Evolutionary conservation across 371 early-diverging fungal species (phyloP), one percentile per base, ranked within the genome.

Genomic region (Syncephalis fuscata): DNA sequence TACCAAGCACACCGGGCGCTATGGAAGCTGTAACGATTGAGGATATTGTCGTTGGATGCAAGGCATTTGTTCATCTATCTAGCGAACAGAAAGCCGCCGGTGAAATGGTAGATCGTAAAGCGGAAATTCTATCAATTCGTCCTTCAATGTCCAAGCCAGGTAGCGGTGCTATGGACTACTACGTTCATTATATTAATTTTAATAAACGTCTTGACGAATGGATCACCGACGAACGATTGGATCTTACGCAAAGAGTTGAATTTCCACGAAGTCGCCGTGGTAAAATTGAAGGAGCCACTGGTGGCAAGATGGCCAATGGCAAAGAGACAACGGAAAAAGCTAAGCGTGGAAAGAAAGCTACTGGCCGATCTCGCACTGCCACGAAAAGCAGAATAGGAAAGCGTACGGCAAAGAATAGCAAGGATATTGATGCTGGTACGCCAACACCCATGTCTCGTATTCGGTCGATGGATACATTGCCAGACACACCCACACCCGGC

Each of bases 201-300:
- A 99, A 99, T 73, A 98, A 96, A 63, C 86, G 99, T 40, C 70
- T 99, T 48, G 99, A 99, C 68, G 94, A 95, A 62, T 99, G 99
- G 99, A 87, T 99, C 0, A 44, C 74, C 0, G 71, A 74, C n/a
- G 58, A 67, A 0, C 63, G 80, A 17, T 59, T 95, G 16, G 78
- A 88, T 44, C 62, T 94, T 20, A 60, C 66, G 20, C 66, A 78
- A 46, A 76, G 73, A 1, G 73, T 90, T 23, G 78, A 85, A 51
- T 82, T 78, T 45, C 88, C 90, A 0, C 84, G 39, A 62, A 51
- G 46, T 19, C 32, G 37, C 20, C 36, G 45, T 19, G 37, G 45
- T 39, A 27, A 44, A 21, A 19, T 32, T 20, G 37, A 17, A 11
- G 32, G 32, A 7, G 11, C 11, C 7, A 16, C 38, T 26, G 24